Conservation (phyloP, 495 filamentous ascomycete genomes). For the Xylaria intraflava region DNA sequence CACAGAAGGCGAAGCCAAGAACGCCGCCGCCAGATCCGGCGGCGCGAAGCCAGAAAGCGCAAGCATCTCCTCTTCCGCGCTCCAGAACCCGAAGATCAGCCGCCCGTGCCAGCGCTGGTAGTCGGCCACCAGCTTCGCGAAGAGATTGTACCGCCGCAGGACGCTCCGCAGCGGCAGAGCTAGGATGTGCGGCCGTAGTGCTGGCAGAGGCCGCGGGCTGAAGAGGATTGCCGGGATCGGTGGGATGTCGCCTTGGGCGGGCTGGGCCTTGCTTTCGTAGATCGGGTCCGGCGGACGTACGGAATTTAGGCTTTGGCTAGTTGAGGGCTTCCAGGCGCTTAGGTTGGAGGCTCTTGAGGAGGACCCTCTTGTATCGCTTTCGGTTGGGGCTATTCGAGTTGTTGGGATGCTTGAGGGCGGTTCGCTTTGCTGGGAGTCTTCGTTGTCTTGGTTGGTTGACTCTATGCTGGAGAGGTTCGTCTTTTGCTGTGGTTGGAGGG, state of each 20-base stretch:
- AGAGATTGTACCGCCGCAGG: background rate
- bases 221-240: background rate
- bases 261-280: background rate
- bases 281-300: background rate
- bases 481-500: background rate
- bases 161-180: background rate
- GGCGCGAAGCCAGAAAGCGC: background rate
- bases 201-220: background rate
- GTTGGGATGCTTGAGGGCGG: background rate
- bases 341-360: background rate
- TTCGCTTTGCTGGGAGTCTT: no score
- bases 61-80: background rate
- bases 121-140: background rate
- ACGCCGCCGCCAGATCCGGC: background rate
- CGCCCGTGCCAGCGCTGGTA: constrained; percentile 4
- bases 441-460: no score
- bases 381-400: no score
- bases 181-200: background rate
- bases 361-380: no score
- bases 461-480: no score
- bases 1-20: background rate
- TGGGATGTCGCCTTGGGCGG: background rate
- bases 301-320: background rate
- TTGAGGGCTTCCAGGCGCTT: background rate
- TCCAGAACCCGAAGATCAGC: background rate